phyloP scores from a whole-genome alignment of 345 rosid genomes.

The Rhodomyrtus tomentosa region DNA sequence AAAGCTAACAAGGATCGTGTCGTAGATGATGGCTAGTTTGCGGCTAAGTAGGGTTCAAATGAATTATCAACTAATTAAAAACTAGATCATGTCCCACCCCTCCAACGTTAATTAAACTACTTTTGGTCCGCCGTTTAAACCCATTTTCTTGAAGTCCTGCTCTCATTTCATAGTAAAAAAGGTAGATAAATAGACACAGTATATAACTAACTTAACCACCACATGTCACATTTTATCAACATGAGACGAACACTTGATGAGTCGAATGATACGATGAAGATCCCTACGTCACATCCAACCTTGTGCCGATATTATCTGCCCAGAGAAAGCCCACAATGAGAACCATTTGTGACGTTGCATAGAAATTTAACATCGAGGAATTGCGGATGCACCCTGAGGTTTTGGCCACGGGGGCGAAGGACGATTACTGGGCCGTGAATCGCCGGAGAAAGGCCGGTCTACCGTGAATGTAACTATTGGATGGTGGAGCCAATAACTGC shows the following conservation, averaged over 20 bases:
- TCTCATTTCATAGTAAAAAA: no score
- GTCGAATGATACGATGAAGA: neutral
- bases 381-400: neutral
- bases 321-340: accelerated
- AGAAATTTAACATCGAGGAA: neutral
- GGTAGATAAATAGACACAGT: no score
- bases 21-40: neutral
- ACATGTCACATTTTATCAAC: neutral
- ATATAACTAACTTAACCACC: neutral
- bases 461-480: neutral
- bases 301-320: neutral
- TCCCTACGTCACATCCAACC: neutral
- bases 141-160: neutral
- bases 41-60: neutral
- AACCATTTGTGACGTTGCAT: neutral
- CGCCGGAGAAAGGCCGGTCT: neutral
- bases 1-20: neutral
- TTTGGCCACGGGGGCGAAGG: neutral
- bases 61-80: neutral
- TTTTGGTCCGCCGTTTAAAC: neutral
- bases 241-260: neutral
- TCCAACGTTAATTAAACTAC: neutral
- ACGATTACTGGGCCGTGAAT: neutral
- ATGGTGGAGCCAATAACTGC: neutral
- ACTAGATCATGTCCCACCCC: neutral